Percentiles rank a stretch among this genome's conserved stretches.
These are phyloP conservation scores for Fraxinus albicans DNA, from an alignment of 305 asterid species.

Conservation along the genomic window DNA sequence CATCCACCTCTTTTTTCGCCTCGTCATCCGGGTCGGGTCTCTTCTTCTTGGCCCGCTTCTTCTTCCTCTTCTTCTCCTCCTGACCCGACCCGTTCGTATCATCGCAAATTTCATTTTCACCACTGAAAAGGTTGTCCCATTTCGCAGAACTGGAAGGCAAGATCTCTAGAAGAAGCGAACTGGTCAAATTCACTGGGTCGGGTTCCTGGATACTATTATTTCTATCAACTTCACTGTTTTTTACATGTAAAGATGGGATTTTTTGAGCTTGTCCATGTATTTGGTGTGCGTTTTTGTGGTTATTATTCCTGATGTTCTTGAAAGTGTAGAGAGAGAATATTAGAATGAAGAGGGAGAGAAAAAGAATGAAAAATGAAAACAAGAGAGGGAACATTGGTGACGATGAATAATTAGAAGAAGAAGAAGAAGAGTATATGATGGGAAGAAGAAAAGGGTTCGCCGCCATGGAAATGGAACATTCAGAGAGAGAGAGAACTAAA, in stretches of 20 bases:
- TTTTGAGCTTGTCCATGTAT: constrained; percentile 27
- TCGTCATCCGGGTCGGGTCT: constrained; percentile 44
- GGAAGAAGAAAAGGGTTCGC: too few relatives aligned
- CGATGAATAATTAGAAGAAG: constrained; percentile 25
- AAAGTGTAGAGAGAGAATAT: constrained; percentile 42
- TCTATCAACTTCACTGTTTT: constrained; percentile 11
- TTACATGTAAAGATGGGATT: constrained; percentile 36
- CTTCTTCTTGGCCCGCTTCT: constrained; percentile 64
- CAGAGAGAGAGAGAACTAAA: too few relatives aligned
- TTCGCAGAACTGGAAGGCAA: constrained; percentile 53
- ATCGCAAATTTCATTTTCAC: constrained; percentile 23
- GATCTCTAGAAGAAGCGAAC: constrained; percentile 53
- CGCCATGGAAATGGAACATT: too few relatives aligned
- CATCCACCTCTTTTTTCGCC: constrained; percentile 38
- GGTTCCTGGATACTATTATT: constrained; percentile 26
- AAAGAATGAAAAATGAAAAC: constrained; percentile 30
- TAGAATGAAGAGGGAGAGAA: constrained; percentile 36
- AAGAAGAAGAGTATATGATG: background rate
- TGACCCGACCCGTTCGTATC: constrained; percentile 40
- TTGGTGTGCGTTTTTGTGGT: constrained; percentile 6
- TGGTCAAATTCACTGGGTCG: constrained; percentile 37
- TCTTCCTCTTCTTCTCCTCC: constrained; percentile 53
- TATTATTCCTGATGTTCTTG: constrained; percentile 20
- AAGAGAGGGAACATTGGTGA: constrained; percentile 36
- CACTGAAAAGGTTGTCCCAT: constrained; percentile 42